Evolutionary conservation across 805 yeast genomes (phyloP).

Genomic region (Myxozyma sirexii): DNA sequence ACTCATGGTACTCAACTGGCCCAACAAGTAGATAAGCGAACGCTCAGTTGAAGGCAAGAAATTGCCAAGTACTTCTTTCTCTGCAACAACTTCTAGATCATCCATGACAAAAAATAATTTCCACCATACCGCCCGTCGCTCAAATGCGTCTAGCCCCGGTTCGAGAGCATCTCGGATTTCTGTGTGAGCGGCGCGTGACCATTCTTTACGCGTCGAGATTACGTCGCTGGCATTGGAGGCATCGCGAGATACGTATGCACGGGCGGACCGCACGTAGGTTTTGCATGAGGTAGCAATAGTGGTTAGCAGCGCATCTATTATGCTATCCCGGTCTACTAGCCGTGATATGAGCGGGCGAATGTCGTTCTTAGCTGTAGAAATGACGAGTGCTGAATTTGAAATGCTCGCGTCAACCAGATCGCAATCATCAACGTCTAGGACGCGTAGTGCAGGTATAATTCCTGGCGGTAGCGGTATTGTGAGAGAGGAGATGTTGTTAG

Average conservation of each 20-base stretch:
- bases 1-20: conserved; percentile 36
- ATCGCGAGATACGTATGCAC: conserved; percentile 9
- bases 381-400: conserved; percentile 8
- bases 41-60: conserved; percentile 41
- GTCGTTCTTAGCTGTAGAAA: conserved; percentile 13
- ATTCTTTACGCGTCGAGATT: conserved; percentile 27
- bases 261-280: conserved; percentile 34
- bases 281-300: conserved; percentile 41
- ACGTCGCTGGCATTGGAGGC: conserved; percentile 1
- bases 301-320: conserved; percentile 16
- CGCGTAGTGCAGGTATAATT: conserved; percentile 25
- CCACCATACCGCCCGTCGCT: conserved; percentile 42
- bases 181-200: conserved; percentile 46
- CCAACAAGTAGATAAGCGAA: conserved; percentile 41
- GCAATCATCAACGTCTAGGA: conserved; percentile 12
- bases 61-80: conserved; percentile 23
- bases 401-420: background rate
- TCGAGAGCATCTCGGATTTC: conserved; percentile 44
- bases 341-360: background rate
- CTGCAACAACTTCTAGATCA: conserved; percentile 40
- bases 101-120: conserved; percentile 44
- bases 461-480: conserved; percentile 16
- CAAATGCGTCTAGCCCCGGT: conserved; percentile 34
- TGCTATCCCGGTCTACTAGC: conserved; percentile 16
- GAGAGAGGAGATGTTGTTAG: conserved; percentile 12